Conservation (phyloP, 768 basidiomycete genomes). For the Psilocybe subaeruginosa region DNA sequence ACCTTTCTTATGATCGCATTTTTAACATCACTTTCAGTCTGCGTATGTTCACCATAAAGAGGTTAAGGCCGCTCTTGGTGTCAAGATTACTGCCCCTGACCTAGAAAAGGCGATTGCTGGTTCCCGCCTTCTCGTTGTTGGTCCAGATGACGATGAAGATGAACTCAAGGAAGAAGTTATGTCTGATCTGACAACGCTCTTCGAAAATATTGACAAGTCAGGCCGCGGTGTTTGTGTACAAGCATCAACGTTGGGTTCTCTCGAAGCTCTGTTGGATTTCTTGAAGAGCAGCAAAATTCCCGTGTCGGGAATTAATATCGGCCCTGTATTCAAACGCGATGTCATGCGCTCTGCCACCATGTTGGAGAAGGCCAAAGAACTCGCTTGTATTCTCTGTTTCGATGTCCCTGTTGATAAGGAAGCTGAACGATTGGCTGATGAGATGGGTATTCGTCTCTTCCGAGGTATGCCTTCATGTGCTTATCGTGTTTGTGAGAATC, state of each 20-base stretch:
- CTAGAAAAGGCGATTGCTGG: slow-evolving; percentile 98
- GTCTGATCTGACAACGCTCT: slow-evolving; percentile 88
- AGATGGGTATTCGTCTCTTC: slow-evolving; percentile 93
- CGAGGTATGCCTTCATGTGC: slow-evolving; percentile 60
- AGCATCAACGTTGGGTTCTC: slow-evolving; percentile 93
- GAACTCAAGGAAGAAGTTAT: slow-evolving; percentile 94
- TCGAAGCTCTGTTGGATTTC: slow-evolving; percentile 97
- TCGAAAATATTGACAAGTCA: slow-evolving; percentile 91
- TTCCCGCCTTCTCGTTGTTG: slow-evolving; percentile 88
- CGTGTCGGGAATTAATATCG: slow-evolving; percentile 96
- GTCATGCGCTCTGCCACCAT: slow-evolving; percentile 91
- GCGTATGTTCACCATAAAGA: slow-evolving; percentile 97
- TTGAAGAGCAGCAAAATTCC: slow-evolving; percentile 94
- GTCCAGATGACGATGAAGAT: slow-evolving; percentile 97
- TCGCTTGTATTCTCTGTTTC: slow-evolving; percentile 95
- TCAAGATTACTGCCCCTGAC: slow-evolving; percentile 94
- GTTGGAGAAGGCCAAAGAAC: slow-evolving; percentile 95
- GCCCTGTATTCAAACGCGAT: slow-evolving; percentile 95
- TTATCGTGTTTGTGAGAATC: slow-evolving; percentile 1
- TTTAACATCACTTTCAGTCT: slow-evolving; percentile 55
- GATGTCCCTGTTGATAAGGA: slow-evolving; percentile 95
- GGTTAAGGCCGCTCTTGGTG: slow-evolving; percentile 95
- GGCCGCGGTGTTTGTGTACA: slow-evolving; percentile 98
- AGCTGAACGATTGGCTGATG: slow-evolving; percentile 87
- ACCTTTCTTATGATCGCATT: slow-evolving; percentile 5